phyloP scores from a whole-genome alignment of 2,329 filamentous ascomycete genomes.

The Neofusicoccum kwambonambiense region DNA sequence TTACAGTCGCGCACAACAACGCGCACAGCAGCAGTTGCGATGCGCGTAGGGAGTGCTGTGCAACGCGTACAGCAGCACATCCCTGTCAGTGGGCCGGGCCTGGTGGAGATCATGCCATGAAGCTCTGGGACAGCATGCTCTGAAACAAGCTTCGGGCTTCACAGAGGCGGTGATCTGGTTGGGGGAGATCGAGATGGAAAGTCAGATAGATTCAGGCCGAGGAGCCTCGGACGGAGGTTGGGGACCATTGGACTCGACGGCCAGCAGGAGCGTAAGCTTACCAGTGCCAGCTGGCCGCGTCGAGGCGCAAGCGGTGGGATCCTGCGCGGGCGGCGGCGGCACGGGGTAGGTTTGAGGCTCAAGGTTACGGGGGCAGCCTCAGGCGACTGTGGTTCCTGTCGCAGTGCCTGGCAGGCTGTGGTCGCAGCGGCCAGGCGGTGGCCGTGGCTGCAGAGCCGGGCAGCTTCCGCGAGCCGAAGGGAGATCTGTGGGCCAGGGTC shows the following conservation, averaged over 20 bases:
- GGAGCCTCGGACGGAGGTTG: not conserved
- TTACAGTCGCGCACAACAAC: not conserved
- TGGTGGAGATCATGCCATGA: not conserved
- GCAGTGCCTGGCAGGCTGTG: not conserved
- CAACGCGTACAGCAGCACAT: slow-evolving; percentile 7
- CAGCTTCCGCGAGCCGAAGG: slow-evolving; percentile 10
- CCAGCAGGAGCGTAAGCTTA: not conserved
- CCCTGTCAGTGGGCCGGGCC: not conserved
- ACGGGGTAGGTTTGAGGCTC: not conserved
- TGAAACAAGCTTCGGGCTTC: slow-evolving; percentile 8
- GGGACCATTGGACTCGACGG: not conserved
- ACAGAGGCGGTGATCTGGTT: not conserved
- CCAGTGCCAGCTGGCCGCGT: not conserved
- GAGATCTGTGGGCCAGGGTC: slow-evolving; percentile 1
- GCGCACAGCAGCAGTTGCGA: not conserved
- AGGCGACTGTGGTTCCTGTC: not conserved
- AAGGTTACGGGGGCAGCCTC: not conserved
- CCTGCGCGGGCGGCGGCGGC: not conserved
- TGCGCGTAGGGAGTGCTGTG: not conserved
- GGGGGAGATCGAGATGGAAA: not conserved
- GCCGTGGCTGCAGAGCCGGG: not conserved
- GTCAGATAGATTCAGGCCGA: not conserved
- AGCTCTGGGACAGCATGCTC: not conserved
- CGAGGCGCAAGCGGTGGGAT: not conserved
- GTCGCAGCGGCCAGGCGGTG: not conserved